Evolutionary conservation across 2,329 filamentous ascomycete species (phyloP), one percentile per base, ranked within the genome.

Genomic region (Colletotrichum simmondsii): DNA sequence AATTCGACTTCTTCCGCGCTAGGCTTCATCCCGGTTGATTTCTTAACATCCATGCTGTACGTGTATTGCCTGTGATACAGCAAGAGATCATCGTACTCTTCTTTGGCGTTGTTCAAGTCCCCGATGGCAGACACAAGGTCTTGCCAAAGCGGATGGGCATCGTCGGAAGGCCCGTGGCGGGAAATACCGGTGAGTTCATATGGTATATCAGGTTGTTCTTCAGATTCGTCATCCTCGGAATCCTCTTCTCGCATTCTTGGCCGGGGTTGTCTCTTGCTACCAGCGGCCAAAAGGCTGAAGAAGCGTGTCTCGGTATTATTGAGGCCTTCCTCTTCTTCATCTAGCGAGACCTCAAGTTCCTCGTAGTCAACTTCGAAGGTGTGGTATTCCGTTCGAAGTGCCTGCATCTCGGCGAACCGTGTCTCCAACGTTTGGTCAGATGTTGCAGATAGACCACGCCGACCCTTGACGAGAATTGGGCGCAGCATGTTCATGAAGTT

Each of bases 111-210:
- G 57, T 85, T 82, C n/a, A 86, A 78, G 22, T 88, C 84, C 1
- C 82, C 84, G 11, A 86, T 81, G 1, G 83, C 81, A 14, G 83
- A 81, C 19, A 85, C 81, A 6, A 89, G 80, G 22, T 83, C 78
- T 12, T 80, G 75, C 74, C 88, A 89, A 3, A 86, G 78, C 2
- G 87, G 87, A 72, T 89, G 87, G 1, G 84, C 77, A 52, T 85
- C 84, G 66, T 85, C 83, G 1, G 77, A 74, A 5, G 81, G 78
- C 1, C 81, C 80, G 30, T 81, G 75, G 0, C 77, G 77, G 4
- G 79, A 79, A 8, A 85, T 85, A 2, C 83, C 83, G 59, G 77
- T 76, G 3, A 85, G 74, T 49, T 81, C 78, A 16, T 78, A 72
- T 4, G 83, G 83, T 42, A 81, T 71, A 28, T 79, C 77, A 7